Conservation (phyloP, 2,329 filamentous ascomycete genomes). For the Diaporthe sp. region DNA sequence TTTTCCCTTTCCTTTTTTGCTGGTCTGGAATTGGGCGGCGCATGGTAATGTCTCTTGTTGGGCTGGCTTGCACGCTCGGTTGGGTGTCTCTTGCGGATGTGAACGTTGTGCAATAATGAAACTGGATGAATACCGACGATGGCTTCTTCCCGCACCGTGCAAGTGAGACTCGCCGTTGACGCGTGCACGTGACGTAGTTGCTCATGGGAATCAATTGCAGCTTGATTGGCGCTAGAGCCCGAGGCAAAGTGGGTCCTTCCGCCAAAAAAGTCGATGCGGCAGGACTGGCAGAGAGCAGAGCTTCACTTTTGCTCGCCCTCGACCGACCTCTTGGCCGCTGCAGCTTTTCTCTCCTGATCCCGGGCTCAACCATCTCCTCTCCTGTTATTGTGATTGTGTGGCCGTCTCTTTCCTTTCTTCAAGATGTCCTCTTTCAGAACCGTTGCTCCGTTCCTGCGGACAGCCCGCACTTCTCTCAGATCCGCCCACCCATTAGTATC, state of each 20-base stretch:
- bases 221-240: conserved; percentile 37
- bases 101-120: too few relatives aligned
- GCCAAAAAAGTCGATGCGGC: conserved; percentile 41
- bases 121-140: not conserved
- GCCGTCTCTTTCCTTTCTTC: conserved; percentile 48
- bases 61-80: not conserved
- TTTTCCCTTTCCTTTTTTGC: conserved; percentile 12
- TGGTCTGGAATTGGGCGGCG: too few relatives aligned
- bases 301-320: conserved; percentile 32
- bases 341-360: conserved; percentile 32
- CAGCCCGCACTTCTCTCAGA: conserved; percentile 81
- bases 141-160: conserved; percentile 1
- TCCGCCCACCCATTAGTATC: conserved; percentile 79
- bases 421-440: conserved; percentile 88
- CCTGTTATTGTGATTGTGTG: conserved; percentile 44
- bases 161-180: not conserved
- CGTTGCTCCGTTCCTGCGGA: conserved; percentile 83
- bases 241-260: conserved; percentile 34
- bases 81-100: not conserved
- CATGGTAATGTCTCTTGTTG: not conserved
- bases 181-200: conserved; percentile 27
- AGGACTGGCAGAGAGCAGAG: conserved; percentile 22
- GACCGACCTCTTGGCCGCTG: conserved; percentile 27
- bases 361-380: conserved; percentile 34
- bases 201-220: conserved; percentile 35